phyloP scores from a whole-genome alignment of 2,329 filamentous ascomycete genomes.

The Didymella glomerata region DNA sequence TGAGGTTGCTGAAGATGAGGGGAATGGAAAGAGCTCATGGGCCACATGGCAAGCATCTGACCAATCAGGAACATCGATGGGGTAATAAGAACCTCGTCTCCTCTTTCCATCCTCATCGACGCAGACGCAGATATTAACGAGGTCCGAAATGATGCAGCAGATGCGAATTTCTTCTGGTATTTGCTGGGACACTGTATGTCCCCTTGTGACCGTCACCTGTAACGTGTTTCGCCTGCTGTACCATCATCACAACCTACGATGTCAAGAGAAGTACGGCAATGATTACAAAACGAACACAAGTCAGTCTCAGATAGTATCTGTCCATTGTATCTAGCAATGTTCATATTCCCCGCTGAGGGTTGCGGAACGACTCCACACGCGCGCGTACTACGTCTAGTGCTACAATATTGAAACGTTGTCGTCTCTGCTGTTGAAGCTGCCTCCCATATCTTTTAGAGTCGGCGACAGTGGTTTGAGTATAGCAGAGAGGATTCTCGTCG shows the following conservation, averaged over 20 bases:
- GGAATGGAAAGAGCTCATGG: conserved; percentile 18
- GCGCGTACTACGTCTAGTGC: background rate
- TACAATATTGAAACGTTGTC: background rate
- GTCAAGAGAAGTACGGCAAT: background rate
- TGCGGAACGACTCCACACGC: background rate
- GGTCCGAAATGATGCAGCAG: background rate
- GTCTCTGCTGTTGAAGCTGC: background rate
- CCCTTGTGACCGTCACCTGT: background rate
- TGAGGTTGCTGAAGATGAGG: conserved; percentile 18
- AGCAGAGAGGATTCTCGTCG: background rate
- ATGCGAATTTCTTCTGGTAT: background rate
- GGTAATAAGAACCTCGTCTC: conserved; percentile 21
- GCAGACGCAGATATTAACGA: conserved; percentile 2
- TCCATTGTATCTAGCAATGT: background rate
- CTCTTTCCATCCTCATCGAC: conserved; percentile 10
- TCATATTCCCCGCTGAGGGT: background rate
- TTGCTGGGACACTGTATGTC: background rate
- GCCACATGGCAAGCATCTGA: conserved; percentile 18
- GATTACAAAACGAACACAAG: no score
- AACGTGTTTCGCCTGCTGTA: background rate
- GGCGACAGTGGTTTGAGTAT: background rate
- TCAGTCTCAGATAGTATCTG: no score
- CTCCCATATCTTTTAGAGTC: background rate
- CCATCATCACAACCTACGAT: background rate
- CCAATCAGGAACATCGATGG: conserved; percentile 22